Conservation (phyloP, 2,329 filamentous ascomycete genomes). For the Xylariaceae sp. region DNA sequence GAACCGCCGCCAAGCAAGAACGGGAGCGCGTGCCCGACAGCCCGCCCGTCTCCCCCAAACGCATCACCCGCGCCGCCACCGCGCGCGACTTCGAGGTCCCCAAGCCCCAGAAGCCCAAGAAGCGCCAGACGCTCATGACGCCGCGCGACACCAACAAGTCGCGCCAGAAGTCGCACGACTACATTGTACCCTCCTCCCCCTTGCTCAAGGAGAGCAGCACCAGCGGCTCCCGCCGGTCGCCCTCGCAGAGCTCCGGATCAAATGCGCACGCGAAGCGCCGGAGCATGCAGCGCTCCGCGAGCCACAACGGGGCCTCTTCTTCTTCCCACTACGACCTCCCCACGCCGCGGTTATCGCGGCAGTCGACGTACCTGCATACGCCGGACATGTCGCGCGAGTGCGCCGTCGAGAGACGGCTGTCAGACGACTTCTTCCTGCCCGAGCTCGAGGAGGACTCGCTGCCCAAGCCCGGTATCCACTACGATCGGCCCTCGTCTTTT, state of each 20-base stretch:
- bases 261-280: too few species aligned
- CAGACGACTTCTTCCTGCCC: conserved; percentile 22
- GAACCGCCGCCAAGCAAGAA: conserved; percentile 9
- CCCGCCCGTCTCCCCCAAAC: conserved; percentile 24
- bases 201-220: too few species aligned
- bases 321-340: too few species aligned
- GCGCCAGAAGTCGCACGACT: conserved; percentile 11
- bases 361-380: conserved; percentile 1
- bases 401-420: conserved; percentile 6
- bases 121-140: conserved; percentile 13
- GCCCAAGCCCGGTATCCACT: conserved; percentile 20
- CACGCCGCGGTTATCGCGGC: not conserved
- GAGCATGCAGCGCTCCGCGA: too few species aligned
- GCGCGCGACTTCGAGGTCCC: conserved; percentile 12
- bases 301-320: too few species aligned
- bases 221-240: too few species aligned
- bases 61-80: conserved; percentile 20
- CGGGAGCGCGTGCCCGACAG: conserved; percentile 15
- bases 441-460: conserved; percentile 22
- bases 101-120: conserved; percentile 16
- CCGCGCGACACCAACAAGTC: conserved; percentile 5
- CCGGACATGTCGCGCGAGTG: conserved; percentile 1
- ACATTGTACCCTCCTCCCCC: not conserved
- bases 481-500: conserved; percentile 29
- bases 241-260: too few species aligned